phyloP scores from a whole-genome alignment of 805 yeast species.

The Yarrowia keelungensis region DNA sequence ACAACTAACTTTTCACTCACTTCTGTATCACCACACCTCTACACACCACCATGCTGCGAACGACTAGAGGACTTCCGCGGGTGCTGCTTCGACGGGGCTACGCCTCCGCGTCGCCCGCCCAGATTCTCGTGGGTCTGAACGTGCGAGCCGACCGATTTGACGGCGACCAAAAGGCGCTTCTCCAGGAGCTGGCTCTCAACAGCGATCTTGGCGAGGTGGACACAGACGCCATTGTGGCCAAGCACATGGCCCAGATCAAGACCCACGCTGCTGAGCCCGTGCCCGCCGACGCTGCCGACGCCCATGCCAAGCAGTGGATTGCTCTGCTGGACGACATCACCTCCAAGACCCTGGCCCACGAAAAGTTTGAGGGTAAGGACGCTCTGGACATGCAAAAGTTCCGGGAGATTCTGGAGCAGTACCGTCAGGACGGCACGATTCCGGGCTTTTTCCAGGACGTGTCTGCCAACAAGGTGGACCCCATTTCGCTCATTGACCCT shows the following conservation, averaged over 20 bases:
- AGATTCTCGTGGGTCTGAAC: slow-evolving; percentile 36
- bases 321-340: slow-evolving; percentile 19
- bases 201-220: slow-evolving; percentile 18
- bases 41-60: slow-evolving; percentile 27
- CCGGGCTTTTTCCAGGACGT: slow-evolving; percentile 1
- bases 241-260: not conserved
- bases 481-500: slow-evolving; percentile 28
- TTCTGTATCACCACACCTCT: not conserved
- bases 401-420: slow-evolving; percentile 14
- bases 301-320: slow-evolving; percentile 31
- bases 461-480: slow-evolving; percentile 7
- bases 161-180: slow-evolving; percentile 24
- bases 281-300: slow-evolving; percentile 15
- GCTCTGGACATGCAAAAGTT: slow-evolving; percentile 35
- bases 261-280: slow-evolving; percentile 1
- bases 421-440: slow-evolving; percentile 19
- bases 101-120: slow-evolving; percentile 32
- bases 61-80: slow-evolving; percentile 9
- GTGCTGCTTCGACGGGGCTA: slow-evolving; percentile 1
- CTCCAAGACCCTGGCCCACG: slow-evolving; percentile 8
- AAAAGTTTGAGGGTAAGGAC: slow-evolving; percentile 16
- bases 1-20: slow-evolving; percentile 16
- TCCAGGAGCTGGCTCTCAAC: slow-evolving; percentile 31
- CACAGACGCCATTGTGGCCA: slow-evolving; percentile 14
- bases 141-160: slow-evolving; percentile 31